Percentiles rank a stretch among this genome's conserved stretches.
These are phyloP conservation scores for Leucosporidium scottii DNA, from an alignment of 768 basidiomycete genomes.

Conservation along the genomic window DNA sequence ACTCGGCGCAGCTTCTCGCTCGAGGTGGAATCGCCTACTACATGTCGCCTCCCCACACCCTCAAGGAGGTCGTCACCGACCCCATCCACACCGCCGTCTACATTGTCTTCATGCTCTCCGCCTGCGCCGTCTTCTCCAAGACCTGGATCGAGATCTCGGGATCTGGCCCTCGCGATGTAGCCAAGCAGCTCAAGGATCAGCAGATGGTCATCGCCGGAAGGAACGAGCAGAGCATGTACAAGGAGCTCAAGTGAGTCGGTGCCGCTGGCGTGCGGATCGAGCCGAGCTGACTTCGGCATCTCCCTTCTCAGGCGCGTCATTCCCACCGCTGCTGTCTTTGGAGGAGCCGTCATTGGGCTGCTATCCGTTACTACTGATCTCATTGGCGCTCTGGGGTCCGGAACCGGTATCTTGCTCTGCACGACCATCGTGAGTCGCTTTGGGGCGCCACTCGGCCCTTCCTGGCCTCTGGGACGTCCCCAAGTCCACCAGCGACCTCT, in stretches of 20 bases:
- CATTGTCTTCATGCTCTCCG: conserved; percentile 82
- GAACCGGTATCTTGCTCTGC: conserved; percentile 65
- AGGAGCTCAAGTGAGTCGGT: conserved; percentile 77
- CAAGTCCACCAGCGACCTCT: no score
- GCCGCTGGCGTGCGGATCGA: neutral
- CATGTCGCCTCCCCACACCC: conserved; percentile 94
- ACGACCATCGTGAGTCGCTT: conserved; percentile 19
- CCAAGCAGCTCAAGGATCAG: conserved; percentile 97
- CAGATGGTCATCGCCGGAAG: conserved; percentile 70
- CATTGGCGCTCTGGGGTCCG: conserved; percentile 78
- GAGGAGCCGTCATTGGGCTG: conserved; percentile 91
- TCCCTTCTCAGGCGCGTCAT: conserved; percentile 52
- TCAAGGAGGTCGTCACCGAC: conserved; percentile 78
- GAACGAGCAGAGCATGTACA: conserved; percentile 90
- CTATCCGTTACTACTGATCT: conserved; percentile 86
- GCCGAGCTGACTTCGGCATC: neutral
- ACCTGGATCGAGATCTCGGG: conserved; percentile 99
- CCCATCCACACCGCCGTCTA: conserved; percentile 89
- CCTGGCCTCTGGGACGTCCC: no score
- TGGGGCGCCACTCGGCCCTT: neutral
- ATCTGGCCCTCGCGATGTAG: conserved; percentile 87
- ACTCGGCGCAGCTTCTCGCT: conserved; percentile 84
- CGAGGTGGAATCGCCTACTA: conserved; percentile 91
- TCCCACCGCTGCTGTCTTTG: conserved; percentile 93
- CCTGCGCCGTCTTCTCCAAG: conserved; percentile 96